Percentiles rank a stretch among this genome's conserved stretches.
These are phyloP conservation scores for Stagonosporopsis vannaccii DNA, from an alignment of 2,329 filamentous ascomycete genomes.

Conservation along the genomic window DNA sequence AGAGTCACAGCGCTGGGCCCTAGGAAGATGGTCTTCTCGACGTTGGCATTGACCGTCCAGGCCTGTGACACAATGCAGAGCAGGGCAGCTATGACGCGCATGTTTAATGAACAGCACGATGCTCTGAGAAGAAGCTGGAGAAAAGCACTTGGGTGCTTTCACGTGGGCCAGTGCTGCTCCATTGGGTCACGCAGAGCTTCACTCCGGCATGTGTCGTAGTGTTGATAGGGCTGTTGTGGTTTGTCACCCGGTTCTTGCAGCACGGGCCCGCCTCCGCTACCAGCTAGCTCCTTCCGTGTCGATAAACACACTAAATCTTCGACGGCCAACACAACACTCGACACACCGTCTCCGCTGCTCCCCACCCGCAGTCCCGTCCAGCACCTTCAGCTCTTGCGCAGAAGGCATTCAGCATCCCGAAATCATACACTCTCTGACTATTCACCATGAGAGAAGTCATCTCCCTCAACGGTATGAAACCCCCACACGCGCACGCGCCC, in stretches of 20 bases:
- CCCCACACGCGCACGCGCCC: constrained; percentile 40
- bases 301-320: constrained; percentile 23
- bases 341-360: constrained; percentile 30
- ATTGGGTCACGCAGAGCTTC: constrained; percentile 19
- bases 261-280: constrained; percentile 17
- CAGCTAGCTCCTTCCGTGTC: constrained; percentile 19
- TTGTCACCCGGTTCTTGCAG: constrained; percentile 6
- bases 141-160: constrained; percentile 17
- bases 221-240: constrained; percentile 13
- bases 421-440: constrained; percentile 31
- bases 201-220: constrained; percentile 7
- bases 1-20: constrained; percentile 68
- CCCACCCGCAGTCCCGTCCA: constrained; percentile 27
- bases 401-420: constrained; percentile 29
- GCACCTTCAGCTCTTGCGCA: constrained; percentile 18
- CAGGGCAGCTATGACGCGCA: constrained; percentile 42
- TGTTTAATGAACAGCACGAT: constrained; percentile 37
- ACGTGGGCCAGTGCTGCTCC: constrained; percentile 23
- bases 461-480: constrained; percentile 89
- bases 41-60: constrained; percentile 68
- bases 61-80: constrained; percentile 43
- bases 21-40: constrained; percentile 89
- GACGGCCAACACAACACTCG: constrained; percentile 30
- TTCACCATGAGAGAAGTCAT: constrained; percentile 98
- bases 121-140: neutral